Percentiles rank a stretch among this genome's conserved stretches.
phyloP scores from a whole-genome alignment of 345 rosid species.

The Punica granatum region DNA sequence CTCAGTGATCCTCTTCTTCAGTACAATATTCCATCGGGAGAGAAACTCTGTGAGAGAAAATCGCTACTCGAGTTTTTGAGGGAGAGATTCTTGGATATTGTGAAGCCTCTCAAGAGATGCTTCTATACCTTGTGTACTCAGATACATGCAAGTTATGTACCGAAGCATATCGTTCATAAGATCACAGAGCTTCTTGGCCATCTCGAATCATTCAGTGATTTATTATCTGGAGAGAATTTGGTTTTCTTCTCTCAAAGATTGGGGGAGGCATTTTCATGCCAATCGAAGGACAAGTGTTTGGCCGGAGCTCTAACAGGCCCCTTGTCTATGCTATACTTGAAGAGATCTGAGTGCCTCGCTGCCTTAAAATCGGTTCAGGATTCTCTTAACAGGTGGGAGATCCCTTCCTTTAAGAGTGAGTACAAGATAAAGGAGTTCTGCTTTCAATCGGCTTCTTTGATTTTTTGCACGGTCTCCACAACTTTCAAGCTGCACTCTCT shows the following conservation, averaged over 20 bases:
- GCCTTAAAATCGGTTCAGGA: conserved; percentile 8
- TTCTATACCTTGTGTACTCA: conserved; percentile 21
- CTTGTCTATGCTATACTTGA: not conserved
- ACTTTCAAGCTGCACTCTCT: conserved; percentile 24
- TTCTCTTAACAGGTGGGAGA: conserved; percentile 13
- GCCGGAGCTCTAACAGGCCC: too few relatives aligned
- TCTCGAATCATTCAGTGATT: too few relatives aligned
- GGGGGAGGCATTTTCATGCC: conserved; percentile 18
- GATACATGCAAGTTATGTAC: conserved; percentile 15
- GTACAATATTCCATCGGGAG: conserved; percentile 17
- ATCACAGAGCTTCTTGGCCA: too few relatives aligned
- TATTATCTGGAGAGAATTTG: too few relatives aligned
- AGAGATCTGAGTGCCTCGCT: conserved; percentile 22
- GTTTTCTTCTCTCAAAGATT: conserved; percentile 13
- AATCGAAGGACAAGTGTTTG: too few relatives aligned
- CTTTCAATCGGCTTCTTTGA: conserved; percentile 19
- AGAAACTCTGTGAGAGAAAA: conserved; percentile 7
- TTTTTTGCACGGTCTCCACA: conserved; percentile 38
- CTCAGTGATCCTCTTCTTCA: conserved; percentile 18
- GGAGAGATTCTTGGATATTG: conserved; percentile 4
- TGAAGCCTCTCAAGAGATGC: conserved; percentile 15
- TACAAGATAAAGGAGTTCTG: conserved; percentile 19
- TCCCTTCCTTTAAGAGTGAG: conserved; percentile 14
- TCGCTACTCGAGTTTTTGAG: conserved; percentile 28
- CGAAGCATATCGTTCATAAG: conserved; percentile 10